phyloP scores from a whole-genome alignment of 345 rosid genomes.

The Eucalyptus grandis region DNA sequence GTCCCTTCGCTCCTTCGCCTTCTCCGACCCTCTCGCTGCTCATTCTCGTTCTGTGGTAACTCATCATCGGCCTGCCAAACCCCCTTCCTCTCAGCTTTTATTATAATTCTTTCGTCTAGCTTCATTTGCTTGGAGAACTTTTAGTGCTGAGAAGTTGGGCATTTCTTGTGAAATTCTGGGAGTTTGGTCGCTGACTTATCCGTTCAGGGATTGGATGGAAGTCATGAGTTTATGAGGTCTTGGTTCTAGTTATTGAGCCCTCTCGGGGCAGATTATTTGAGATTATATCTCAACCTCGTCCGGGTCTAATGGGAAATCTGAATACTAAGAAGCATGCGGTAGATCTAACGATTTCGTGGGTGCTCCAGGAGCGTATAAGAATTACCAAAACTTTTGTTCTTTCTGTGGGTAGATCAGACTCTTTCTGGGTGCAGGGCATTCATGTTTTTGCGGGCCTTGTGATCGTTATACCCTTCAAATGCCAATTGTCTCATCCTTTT shows the following conservation, averaged over 20 bases:
- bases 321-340: neutral
- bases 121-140: neutral
- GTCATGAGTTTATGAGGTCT: neutral
- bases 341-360: neutral
- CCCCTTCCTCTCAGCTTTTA: neutral
- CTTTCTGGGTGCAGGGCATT: neutral
- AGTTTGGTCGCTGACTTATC: neutral
- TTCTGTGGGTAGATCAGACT: neutral
- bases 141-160: neutral
- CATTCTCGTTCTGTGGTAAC: neutral
- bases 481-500: neutral
- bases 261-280: neutral
- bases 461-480: neutral
- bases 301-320: neutral
- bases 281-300: neutral
- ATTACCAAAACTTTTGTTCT: neutral
- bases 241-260: neutral
- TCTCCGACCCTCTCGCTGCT: constrained; percentile 9
- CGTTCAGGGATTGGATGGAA: neutral
- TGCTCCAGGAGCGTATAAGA: neutral
- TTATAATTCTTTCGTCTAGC: neutral
- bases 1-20: constrained; percentile 23
- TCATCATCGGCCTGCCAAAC: neutral
- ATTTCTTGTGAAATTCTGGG: neutral
- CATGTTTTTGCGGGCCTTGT: neutral